Percentiles rank a stretch among this genome's conserved stretches.
These are phyloP conservation scores for Trichoderma aggressivum DNA, from an alignment of 2,329 filamentous ascomycete species.

Conservation along the genomic window DNA sequence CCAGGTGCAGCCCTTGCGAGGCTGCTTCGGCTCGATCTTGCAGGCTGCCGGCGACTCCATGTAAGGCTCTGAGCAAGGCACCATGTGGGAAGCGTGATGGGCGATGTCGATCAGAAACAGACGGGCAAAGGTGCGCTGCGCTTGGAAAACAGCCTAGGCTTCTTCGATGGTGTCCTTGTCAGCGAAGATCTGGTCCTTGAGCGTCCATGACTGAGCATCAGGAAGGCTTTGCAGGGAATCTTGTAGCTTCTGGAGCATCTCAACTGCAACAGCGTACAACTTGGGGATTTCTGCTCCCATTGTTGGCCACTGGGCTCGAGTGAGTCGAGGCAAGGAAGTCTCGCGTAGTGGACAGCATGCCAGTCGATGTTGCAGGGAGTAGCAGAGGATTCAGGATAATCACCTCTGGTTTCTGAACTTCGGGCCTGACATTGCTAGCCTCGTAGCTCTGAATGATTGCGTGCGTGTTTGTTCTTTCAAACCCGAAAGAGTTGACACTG, in stretches of 20 bases:
- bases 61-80: neutral
- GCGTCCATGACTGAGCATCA: neutral
- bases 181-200: neutral
- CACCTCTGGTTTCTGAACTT: neutral
- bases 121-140: neutral
- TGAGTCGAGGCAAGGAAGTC: neutral
- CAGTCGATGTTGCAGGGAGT: neutral
- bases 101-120: conserved; percentile 2
- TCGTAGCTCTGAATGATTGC: conserved; percentile 34
- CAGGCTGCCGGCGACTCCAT: neutral
- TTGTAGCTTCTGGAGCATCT: neutral
- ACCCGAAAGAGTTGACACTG: conserved; percentile 36
- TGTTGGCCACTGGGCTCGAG: neutral
- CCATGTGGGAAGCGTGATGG: conserved; percentile 9
- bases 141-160: neutral
- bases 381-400: neutral
- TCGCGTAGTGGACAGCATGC: neutral
- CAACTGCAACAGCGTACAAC: neutral
- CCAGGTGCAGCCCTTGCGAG: neutral
- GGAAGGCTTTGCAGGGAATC: neutral
- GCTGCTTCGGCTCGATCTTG: neutral
- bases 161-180: neutral
- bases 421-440: neutral
- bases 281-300: neutral
- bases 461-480: conserved; percentile 45